phyloP scores from a whole-genome alignment of 176 grass and related monocot genomes.

The Rhynchospora breviuscula region DNA sequence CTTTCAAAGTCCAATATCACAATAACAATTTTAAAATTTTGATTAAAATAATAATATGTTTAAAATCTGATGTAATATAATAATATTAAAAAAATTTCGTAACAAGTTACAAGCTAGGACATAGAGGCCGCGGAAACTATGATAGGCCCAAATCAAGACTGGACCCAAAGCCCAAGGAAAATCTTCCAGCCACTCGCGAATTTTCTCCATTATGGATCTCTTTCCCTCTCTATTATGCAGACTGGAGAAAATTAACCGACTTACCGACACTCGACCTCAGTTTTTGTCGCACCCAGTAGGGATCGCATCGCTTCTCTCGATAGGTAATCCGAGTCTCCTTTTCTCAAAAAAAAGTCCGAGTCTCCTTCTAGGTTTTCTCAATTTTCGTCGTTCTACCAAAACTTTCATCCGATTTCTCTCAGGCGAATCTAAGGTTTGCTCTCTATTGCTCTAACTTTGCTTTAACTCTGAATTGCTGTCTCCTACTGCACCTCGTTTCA shows the following conservation, averaged over 20 bases:
- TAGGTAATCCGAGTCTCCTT: not conserved
- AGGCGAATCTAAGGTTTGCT: not conserved
- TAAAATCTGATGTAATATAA: no score
- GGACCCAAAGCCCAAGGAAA: not conserved
- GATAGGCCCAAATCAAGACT: not conserved
- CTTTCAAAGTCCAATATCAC: no score
- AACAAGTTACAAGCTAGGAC: not conserved
- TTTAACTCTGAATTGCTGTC: not conserved
- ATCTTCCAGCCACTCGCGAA: not conserved
- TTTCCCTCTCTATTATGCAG: not conserved
- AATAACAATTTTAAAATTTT: no score
- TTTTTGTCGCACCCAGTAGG: not conserved
- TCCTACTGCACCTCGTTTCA: not conserved
- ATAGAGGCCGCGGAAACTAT: not conserved
- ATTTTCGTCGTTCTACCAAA: not conserved
- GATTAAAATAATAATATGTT: no score
- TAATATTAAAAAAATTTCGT: no score
- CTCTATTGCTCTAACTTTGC: not conserved
- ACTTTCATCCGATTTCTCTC: not conserved
- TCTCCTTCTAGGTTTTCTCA: conserved; percentile 14
- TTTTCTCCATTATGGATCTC: not conserved
- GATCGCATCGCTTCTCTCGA: not conserved
- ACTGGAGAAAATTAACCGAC: not conserved
- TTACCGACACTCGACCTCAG: not conserved
- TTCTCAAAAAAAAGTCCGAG: no score